Conservation (phyloP, 805 yeast genomes). For the Aciculoconidium aculeatum region DNA sequence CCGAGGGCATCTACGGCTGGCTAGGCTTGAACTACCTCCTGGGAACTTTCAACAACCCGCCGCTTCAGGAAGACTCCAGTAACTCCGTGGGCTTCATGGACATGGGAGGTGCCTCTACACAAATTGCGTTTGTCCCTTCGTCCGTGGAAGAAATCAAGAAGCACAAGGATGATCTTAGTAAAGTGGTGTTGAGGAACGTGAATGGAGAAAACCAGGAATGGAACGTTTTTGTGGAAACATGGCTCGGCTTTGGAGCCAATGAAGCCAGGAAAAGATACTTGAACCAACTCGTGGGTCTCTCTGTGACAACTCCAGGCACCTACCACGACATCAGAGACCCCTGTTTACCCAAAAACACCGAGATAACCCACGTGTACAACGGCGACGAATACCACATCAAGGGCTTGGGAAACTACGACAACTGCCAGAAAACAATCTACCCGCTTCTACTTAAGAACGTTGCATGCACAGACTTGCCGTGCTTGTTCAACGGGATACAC, state of each 20-base stretch:
- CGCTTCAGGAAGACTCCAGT: not conserved
- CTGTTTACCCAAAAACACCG: conserved; percentile 68
- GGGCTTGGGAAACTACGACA: conserved; percentile 77
- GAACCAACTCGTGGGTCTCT: conserved; percentile 41
- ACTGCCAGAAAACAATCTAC: conserved; percentile 64
- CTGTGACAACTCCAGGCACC: conserved; percentile 12
- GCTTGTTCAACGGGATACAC: conserved; percentile 92
- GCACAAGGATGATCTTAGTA: conserved; percentile 70
- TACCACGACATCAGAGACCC: conserved; percentile 52
- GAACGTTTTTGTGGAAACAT: conserved; percentile 88
- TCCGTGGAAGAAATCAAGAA: conserved; percentile 49
- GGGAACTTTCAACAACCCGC: conserved; percentile 24
- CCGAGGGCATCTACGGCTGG: conserved; percentile 97
- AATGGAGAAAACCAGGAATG: conserved; percentile 71
- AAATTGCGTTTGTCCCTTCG: conserved; percentile 86
- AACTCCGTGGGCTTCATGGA: conserved; percentile 87
- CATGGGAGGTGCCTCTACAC: conserved; percentile 99
- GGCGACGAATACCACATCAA: conserved; percentile 44
- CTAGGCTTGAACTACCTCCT: conserved; percentile 79
- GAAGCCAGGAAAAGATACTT: conserved; percentile 79
- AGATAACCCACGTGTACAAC: conserved; percentile 40
- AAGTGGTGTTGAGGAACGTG: conserved; percentile 56
- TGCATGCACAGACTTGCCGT: conserved; percentile 84
- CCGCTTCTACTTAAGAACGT: conserved; percentile 73
- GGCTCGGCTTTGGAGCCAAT: conserved; percentile 98